Conservation (phyloP, 106 monocot species). For the Chionographis japonica region DNA sequence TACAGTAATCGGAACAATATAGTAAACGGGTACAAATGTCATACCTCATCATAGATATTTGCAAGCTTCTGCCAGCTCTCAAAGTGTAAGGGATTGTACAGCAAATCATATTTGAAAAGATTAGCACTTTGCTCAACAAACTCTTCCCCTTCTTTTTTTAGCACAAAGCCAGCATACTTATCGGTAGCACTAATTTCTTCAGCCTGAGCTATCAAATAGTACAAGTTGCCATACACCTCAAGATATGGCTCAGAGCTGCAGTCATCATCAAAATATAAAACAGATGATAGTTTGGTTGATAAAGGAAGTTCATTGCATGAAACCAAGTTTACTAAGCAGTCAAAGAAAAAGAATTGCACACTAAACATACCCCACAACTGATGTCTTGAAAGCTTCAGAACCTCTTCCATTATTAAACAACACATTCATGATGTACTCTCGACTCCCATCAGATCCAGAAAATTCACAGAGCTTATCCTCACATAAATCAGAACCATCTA, state of each 20-base stretch:
- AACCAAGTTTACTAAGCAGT: background rate
- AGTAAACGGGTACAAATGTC: background rate
- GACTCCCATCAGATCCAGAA: constrained; percentile 32
- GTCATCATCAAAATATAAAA: constrained; percentile 3
- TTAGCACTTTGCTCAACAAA: constrained; percentile 94
- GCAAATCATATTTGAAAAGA: constrained; percentile 87
- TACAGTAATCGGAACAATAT: background rate
- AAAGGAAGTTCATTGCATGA: background rate
- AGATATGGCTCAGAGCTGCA: constrained; percentile 60
- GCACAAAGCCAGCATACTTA: constrained; percentile 91
- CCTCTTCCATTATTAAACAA: constrained; percentile 45
- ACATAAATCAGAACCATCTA: constrained; percentile 65
- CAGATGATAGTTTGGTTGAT: background rate
- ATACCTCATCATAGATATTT: constrained; percentile 93
- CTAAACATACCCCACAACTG: constrained; percentile 32
- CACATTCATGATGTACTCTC: constrained; percentile 43
- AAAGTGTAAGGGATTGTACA: constrained; percentile 90
- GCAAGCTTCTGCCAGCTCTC: constrained; percentile 99
- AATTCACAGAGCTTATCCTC: constrained; percentile 73
- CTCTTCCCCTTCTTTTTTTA: constrained; percentile 92
- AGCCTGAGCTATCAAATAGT: constrained; percentile 81
- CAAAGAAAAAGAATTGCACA: constrained; percentile 8
- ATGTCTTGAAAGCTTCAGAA: constrained; percentile 28
- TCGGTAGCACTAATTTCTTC: constrained; percentile 95
- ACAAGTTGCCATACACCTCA: constrained; percentile 91